Evolutionary conservation across 345 rosid genomes (phyloP), one percentile per base, ranked within the genome.

Genomic region (Balakata baccata): DNA sequence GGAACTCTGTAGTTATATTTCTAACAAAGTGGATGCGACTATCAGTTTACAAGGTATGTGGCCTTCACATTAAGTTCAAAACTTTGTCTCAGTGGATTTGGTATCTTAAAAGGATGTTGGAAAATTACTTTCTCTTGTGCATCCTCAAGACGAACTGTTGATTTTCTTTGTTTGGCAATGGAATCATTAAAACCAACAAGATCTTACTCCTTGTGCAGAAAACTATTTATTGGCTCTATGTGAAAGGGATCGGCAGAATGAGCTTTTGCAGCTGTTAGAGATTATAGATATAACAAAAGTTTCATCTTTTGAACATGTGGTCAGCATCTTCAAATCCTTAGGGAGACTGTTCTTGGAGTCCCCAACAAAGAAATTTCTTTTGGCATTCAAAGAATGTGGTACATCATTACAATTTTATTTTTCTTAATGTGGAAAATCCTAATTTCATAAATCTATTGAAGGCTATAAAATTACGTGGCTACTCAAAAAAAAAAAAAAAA

Each of bases 201-300:
- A 54, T 75, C 53, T 65, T 22, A 54, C 52, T 64, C 23, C 41
- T 75, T 56, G 71, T 80, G 82, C 93, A 95, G 99, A 81, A 81
- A 86, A 84, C 70, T 92, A 91, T 83, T 72, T 95, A 74, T 70
- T 84, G 65, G 97, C 98, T 49, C 85, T 95, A 43, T 84, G 91
- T 65, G 87, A 85, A 80, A 82, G 88, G 73, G 90, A 81, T 60
- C 79, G 78, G 71, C 86, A 82, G 83, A 66, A 78, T 72, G 85
- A 91, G 69, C 71, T 88, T 57, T 79, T 87, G 79, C 87, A 75
- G 66, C 72, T 92, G 58, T 80, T 91, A 77, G 91, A 91, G 58
- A 58, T 53, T 52, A 68, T 87, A 61, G 97, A 95, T 74, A 75
- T 95, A 41, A 86, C 78, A 74, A 81, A 75, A 72, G 18, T 95